Base-by-base conservation (phyloP, 2,329 filamentous ascomycete species). In the Cladosporium velox region DNA sequence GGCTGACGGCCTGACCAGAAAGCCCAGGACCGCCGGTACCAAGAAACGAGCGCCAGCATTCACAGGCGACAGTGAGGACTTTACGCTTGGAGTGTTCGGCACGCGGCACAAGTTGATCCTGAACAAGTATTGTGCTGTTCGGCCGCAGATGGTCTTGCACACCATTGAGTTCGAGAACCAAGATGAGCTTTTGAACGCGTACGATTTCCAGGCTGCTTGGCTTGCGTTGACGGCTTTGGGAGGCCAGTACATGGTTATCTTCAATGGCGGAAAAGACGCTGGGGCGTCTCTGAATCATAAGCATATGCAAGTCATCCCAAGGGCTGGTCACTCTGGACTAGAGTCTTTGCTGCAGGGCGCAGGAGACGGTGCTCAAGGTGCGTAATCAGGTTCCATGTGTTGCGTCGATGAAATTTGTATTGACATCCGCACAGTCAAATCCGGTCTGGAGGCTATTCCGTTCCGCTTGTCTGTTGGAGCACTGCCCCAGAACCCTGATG, bases 201-300 rank as follows among this genome's bases (percentile, higher is more conserved):
- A 58, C 34, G 80, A 82, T 70, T 67, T 80, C 51, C 68, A 72
- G 6, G 77, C 79, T 1, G 71, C 76, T 12, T 79, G 79, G 78
- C 71, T 72, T n/a, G 72, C 79, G 7, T 70, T 82, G 65, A 62
- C 66, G 18, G 67, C 69, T 15, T 68, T 78, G 34, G 49, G 67
- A 55, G 65, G 67, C 3, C 65, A 67, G 28, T 76, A 77, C 32
- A 76, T 82, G 71, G 73, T 79, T 59, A 79, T 83, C 41, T 82
- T 79, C 70, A 83, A 83, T 67, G 82, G 80, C 60, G 81, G 81
- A 15, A 77, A 78, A 51, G 77, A 80, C 30, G 78, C 77, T 59
- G 81, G 81, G 21, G 77, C 74, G 1, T 79, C 77, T 15, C 77
- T 81, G 64, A 79, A 79, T 3, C 80, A 83, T 70, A 83, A 82